A percentile compares a stretch with the other conserved stretches of the same genome.
These are phyloP conservation scores for Amborella trichopoda DNA, from an alignment of 164 flowering plant species.

Conservation along the genomic window DNA sequence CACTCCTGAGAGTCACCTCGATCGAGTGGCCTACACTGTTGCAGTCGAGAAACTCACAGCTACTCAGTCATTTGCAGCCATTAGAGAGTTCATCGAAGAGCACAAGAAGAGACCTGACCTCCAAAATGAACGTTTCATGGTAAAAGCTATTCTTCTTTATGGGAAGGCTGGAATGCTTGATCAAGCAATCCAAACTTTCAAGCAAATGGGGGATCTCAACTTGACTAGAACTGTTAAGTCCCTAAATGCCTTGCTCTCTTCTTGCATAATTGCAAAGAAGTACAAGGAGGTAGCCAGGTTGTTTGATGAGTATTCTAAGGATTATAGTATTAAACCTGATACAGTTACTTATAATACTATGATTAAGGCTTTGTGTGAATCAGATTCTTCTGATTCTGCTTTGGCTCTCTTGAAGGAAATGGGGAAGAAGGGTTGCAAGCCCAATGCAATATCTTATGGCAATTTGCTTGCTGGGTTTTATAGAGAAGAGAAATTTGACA, in stretches of 20 bases:
- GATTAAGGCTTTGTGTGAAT: constrained; percentile 48
- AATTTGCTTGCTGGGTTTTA: constrained; percentile 53
- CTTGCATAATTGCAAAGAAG: constrained; percentile 37
- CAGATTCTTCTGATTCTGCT: constrained; percentile 38
- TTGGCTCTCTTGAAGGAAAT: constrained; percentile 58
- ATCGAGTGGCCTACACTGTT: constrained; percentile 50
- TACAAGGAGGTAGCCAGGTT: constrained; percentile 11
- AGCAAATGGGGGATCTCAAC: constrained; percentile 30
- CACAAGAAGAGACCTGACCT: constrained; percentile 46
- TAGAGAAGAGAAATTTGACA: constrained; percentile 47
- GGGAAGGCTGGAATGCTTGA: constrained; percentile 64
- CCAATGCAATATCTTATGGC: constrained; percentile 42
- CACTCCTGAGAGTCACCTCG: constrained; percentile 51
- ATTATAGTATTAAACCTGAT: constrained; percentile 34
- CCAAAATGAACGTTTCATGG: constrained; percentile 30
- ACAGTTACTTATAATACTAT: constrained; percentile 49
- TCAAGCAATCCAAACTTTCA: constrained; percentile 38
- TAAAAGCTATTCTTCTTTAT: constrained; percentile 49
- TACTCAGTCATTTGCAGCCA: constrained; percentile 22
- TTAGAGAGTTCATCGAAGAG: constrained; percentile 35
- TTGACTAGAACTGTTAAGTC: constrained; percentile 23
- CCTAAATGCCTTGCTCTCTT: constrained; percentile 47
- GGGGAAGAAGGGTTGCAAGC: constrained; percentile 41
- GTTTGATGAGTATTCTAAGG: constrained; percentile 39
- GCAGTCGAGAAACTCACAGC: constrained; percentile 52